Base-by-base conservation (phyloP, 352 stramenopile species). In the Globisporangium yorkense region DNA sequence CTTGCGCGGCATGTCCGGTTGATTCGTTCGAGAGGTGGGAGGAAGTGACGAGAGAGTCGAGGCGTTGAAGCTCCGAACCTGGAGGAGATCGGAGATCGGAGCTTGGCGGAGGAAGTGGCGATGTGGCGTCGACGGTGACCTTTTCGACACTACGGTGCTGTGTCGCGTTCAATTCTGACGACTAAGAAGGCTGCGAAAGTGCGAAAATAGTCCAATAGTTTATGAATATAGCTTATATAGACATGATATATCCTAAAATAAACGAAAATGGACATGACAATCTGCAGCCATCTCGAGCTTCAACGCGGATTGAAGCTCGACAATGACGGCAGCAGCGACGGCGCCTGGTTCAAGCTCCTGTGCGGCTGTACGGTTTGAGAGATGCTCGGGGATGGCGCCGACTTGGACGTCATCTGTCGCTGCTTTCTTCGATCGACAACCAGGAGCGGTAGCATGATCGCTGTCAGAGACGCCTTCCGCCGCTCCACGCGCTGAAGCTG, bases 401-500 rank as follows among this genome's bases (percentile, higher is more conserved):
- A 46, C 15, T 6, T 46, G 7, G 18, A n/a, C 39, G 41, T 45
- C 20, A 6, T 7, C 29, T 50, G 10, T 8, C 20, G 35, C 27
- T 35, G 48, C n/a, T 21, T 20, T n/a, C 18, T 29, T 29, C 21
- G 44, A n/a, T 24, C 6, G n/a, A 12, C 13, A 13, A 13, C 1
- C 18, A 63, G 24, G 13, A 35, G 52, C 9, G 59, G 52, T 15
- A 65, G 16, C 16, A 29, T 29, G 16, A 18, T 39, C 8, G 21
- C 37, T 0, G 15, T 16, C 33, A 62, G 29, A 20, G n/a, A 18
- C 12, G 43, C 35, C 48, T 58, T 56, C 9, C 41, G 21, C 21
- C 58, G 54, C 21, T 62, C 49, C 5, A 55, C 55, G 40, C 54
- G 49, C 33, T 46, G 54, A n/a, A 62, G 18, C 20, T 62, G 54